phyloP scores from a whole-genome alignment of 2,329 filamentous ascomycete genomes.

The Orbilia ellipsospora region DNA sequence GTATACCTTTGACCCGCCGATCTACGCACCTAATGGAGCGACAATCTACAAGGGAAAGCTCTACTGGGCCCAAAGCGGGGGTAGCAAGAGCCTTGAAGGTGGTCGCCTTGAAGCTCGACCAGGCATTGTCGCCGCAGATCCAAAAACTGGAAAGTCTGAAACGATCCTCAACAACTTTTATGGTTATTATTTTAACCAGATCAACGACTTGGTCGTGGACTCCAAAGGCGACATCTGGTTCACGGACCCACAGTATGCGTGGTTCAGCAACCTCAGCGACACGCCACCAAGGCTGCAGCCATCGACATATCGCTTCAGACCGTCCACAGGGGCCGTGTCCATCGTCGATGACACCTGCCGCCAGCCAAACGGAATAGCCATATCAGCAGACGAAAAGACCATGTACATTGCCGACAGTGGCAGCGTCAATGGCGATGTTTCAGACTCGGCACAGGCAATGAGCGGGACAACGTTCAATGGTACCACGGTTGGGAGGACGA shows the following conservation, averaged over 20 bases:
- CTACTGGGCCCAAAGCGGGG: constrained; percentile 63
- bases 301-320: constrained; percentile 63
- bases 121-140: constrained; percentile 59
- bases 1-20: constrained; percentile 63
- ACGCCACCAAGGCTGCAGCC: constrained; percentile 61
- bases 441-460: constrained; percentile 57
- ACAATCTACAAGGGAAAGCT: constrained; percentile 63
- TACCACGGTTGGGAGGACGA: constrained; percentile 60
- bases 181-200: constrained; percentile 62
- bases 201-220: constrained; percentile 63
- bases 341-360: constrained; percentile 63
- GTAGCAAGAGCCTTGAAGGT: constrained; percentile 62
- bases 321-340: constrained; percentile 60
- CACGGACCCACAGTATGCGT: constrained; percentile 63
- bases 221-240: constrained; percentile 62
- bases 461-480: constrained; percentile 58
- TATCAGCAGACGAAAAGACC: constrained; percentile 62
- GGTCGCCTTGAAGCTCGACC: constrained; percentile 61
- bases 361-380: constrained; percentile 64
- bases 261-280: constrained; percentile 61
- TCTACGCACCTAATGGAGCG: constrained; percentile 65
- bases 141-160: constrained; percentile 57
- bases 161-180: constrained; percentile 61
- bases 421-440: constrained; percentile 57
- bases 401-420: constrained; percentile 64